Base-by-base conservation (phyloP, 345 rosid genomes). In the Eucalyptus leucophloia region DNA sequence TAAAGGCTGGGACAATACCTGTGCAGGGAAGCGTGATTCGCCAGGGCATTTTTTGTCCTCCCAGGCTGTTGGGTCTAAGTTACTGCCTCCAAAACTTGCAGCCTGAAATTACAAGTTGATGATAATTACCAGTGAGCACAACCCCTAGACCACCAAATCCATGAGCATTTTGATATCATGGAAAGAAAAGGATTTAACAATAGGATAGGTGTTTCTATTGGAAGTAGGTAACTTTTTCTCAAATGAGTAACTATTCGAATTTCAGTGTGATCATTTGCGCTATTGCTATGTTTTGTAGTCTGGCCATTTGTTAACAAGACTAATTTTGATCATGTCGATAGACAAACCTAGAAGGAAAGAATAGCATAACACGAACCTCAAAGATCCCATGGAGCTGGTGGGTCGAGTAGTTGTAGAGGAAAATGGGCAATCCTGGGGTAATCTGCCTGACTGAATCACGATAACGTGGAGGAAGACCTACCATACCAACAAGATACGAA, bases 11-110 rank as follows among this genome's bases (percentile, higher is more conserved):
- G 47, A 89, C 5, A 0, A 72, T 89, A 89, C 90, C 90, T 98
- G 99, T 88, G 99, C 99, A 87, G 99, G 99, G 90, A 98, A 98
- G 5, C 99, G 95, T 2, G 99, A 98, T 77, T 98, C 99, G 54
- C 99, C 99, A 0, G 92, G 92, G 89, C 96, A 95, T 90, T 98
- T 98, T 94, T 98, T 98, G 94, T 97, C 99, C 90, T 97, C 97
- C 94, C 99, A 98, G 50, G 99, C 99, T 21, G 92, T 89, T 8
- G 99, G 96, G 89, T 98, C 99, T 26, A 98, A 96, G 95, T 98
- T 98, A 21, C 98, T 93, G 88, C 99, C 99, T n/a, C 99, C 99
- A 89, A 98, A 98, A 88, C 99, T 92, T 28, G 99, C 96, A 58
- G 99, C 99, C 98, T 96, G 81, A 58, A 86, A 86, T 40, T 26